Base-by-base conservation (phyloP, 305 asterid genomes). In the Rubia peregrina region DNA sequence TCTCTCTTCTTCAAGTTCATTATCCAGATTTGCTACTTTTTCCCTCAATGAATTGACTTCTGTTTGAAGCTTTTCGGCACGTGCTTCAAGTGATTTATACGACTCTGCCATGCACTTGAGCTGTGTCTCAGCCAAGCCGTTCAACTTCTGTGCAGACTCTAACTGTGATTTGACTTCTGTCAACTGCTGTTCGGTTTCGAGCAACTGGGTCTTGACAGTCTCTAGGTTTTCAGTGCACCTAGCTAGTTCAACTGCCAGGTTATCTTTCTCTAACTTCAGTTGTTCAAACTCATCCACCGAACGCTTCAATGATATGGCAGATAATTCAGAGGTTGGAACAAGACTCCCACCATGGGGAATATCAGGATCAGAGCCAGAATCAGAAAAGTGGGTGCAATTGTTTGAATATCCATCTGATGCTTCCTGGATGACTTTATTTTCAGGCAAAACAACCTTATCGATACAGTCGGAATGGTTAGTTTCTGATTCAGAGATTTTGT, bases 21-120 rank as follows among this genome's bases (percentile, higher is more conserved):
- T 77, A 9, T 84, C 95, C 78, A 91, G 73, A 81, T 71, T 81
- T 61, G 82, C 83, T 61, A 87, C 76, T 76, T 81, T 91, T 63
- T 79, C 92, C 70, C 71, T 90, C 30, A 89, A 96, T 66, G 80
- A 70, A 81, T 84, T 81, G 12, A 88, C 81, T 83, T 91, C 98
- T 71, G 78, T 80, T 76, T 88, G 91, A 51, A 94, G 84, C 67
- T 87, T 89, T 76, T 85, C 94, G 12, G 95, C 85, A 30, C 95
- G 89, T 33, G 83, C 72, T 82, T 94, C 99, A 72, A 94, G 99
- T 22, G 88, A 78, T 57, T 82, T 91, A 82, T 94, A 94, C 4
- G 99, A 94, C 76, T 91, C 98, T 7, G 96, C 96, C 99, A 94
- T 94, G 83, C 99, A 94, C 77, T 89, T 94, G 73, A 94, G 96